Conservation (phyloP, 257 asterid genomes). For the Ilex asprella region DNA sequence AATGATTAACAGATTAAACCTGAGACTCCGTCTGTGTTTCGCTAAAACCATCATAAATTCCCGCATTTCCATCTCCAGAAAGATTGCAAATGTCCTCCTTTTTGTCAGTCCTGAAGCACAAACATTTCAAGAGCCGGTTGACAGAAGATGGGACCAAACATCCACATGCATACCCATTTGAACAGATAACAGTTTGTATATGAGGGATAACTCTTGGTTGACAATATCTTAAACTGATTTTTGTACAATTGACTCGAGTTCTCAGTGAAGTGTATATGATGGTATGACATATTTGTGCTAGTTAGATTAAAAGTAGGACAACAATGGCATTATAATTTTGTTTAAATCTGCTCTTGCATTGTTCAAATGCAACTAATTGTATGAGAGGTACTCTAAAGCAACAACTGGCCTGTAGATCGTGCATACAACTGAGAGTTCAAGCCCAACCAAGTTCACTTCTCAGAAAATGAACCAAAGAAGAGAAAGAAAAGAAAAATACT, state of each 20-base stretch:
- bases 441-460: not conserved
- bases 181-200: not conserved
- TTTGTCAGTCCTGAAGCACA: constrained; percentile 50
- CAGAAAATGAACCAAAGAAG: constrained; percentile 1
- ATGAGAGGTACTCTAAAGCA: no score
- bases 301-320: no score
- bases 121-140: constrained; percentile 1
- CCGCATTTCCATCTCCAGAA: constrained; percentile 32
- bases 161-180: not conserved
- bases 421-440: no score
- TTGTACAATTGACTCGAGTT: no score
- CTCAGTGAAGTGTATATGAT: no score
- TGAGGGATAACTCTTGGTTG: not conserved
- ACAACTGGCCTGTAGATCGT: no score
- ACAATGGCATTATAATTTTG: no score
- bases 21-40: constrained; percentile 96
- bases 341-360: no score
- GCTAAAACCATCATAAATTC: constrained; percentile 58
- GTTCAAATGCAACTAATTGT: no score
- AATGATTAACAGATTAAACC: constrained; percentile 35
- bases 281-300: no score
- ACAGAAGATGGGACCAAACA: constrained; percentile 2
- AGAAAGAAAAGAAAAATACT: constrained; percentile 2
- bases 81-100: constrained; percentile 26
- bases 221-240: no score